Conservation (phyloP, 768 basidiomycete species). For the Agaricus bisporus region DNA sequence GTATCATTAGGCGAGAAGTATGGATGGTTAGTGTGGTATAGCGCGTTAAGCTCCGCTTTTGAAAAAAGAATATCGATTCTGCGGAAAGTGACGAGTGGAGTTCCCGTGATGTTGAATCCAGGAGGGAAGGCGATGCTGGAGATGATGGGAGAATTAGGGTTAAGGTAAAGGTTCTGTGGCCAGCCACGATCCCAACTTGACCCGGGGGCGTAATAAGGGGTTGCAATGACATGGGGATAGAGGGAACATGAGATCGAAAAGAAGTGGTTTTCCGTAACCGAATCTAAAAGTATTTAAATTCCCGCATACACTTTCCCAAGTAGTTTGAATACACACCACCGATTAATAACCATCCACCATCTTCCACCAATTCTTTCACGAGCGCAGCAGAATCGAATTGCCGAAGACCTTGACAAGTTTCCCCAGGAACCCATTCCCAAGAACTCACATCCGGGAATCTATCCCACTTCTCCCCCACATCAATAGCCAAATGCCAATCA, state of each 20-base stretch:
- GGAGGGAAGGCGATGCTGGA: slow-evolving; percentile 36
- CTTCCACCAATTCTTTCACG: slow-evolving; percentile 52
- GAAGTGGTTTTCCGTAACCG: slow-evolving; percentile 68
- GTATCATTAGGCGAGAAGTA: slow-evolving; percentile 20
- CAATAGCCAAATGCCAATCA: slow-evolving; percentile 56
- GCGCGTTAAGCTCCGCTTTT: slow-evolving; percentile 36
- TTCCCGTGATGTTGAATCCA: slow-evolving; percentile 47
- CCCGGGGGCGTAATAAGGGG: slow-evolving; percentile 51
- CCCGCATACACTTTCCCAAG: not conserved
- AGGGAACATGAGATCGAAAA: slow-evolving; percentile 65
- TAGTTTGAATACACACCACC: slow-evolving; percentile 36
- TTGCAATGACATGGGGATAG: slow-evolving; percentile 61
- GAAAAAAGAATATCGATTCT: slow-evolving; percentile 56
- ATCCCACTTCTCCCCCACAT: slow-evolving; percentile 39
- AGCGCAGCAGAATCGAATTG: slow-evolving; percentile 36
- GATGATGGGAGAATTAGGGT: slow-evolving; percentile 46
- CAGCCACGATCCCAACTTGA: slow-evolving; percentile 56
- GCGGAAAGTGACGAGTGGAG: slow-evolving; percentile 62
- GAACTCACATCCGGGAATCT: slow-evolving; percentile 48
- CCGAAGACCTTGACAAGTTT: slow-evolving; percentile 33
- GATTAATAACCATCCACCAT: slow-evolving; percentile 66
- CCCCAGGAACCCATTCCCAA: slow-evolving; percentile 48
- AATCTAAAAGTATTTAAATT: slow-evolving; percentile 32
- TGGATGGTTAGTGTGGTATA: slow-evolving; percentile 35
- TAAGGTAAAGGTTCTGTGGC: slow-evolving; percentile 60